These are phyloP conservation scores for Cryptosporidium parvum DNA, from an alignment of 169 alveolate genomes.

Conservation along the genomic window DNA sequence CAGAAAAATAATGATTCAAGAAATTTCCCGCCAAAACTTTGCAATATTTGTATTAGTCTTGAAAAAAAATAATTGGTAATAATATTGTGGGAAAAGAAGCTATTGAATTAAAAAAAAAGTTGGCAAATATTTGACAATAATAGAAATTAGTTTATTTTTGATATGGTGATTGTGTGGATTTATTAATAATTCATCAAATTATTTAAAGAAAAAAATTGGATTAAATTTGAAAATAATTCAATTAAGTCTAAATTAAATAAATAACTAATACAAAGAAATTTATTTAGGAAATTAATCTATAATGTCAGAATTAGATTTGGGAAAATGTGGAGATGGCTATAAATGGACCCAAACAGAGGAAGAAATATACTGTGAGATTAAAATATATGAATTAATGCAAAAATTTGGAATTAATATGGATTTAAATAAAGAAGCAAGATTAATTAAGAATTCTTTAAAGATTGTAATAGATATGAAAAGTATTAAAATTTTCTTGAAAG, in stretches of 20 bases:
- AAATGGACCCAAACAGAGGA: conserved; percentile 53
- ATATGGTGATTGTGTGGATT: not conserved
- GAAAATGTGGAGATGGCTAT: conserved; percentile 15
- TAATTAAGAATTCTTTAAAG: not conserved
- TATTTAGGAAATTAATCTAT: not conserved
- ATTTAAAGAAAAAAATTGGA: not conserved
- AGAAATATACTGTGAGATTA: conserved; percentile 46
- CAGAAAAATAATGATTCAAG: not conserved
- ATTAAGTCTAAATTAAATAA: too few relatives aligned
- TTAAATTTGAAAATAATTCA: too few relatives aligned
- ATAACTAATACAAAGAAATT: too few relatives aligned
- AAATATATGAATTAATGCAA: not conserved
- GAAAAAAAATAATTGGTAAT: not conserved
- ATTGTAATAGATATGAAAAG: conserved; percentile 2
- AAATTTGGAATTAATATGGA: not conserved
- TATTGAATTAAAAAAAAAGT: not conserved
- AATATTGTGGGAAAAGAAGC: not conserved
- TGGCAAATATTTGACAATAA: not conserved
- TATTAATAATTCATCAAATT: too few relatives aligned
- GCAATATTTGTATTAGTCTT: not conserved
- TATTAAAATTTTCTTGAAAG: not conserved
- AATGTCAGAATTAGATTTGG: not conserved
- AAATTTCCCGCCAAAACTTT: conserved; percentile 8
- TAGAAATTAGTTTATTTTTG: too few relatives aligned
- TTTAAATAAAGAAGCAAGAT: not conserved